Evolutionary conservation across 345 rosid genomes (phyloP), one percentile per base, ranked within the genome.

Genomic region (Salix dunnii): DNA sequence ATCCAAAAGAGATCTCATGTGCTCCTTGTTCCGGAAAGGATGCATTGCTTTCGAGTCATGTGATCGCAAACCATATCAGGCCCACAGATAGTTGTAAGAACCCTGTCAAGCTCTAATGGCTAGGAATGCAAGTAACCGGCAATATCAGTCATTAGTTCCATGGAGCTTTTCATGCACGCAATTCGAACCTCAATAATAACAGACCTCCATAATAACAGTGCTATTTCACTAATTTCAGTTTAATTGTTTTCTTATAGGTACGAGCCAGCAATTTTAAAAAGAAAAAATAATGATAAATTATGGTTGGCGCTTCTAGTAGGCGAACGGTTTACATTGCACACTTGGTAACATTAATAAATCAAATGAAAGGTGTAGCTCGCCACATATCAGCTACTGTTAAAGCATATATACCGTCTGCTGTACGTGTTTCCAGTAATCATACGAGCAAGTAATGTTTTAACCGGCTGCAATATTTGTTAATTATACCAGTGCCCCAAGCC

Each of bases 31-130:
- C 84, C 71, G 66, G 73, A 83, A 62, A 83, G 30, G 80, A 80
- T 80, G 74, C 87, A 82, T 83, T 78, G 88, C 78, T 82, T 11
- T 82, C 78, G 74, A 74, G 85, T 74, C 87, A 83, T 84, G 83
- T 86, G 82, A 82, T 48, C 43, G 69, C 74, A 74, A 75, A 73
- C 79, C 74, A 76, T 72, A 71, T 40, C 66, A 85, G 89, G 86
- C 81, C 88, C 91, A 85, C 89, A 61, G 62, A 73, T 68, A 43
- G 81, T 60, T 49, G 75, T 68, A 40, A 35, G 65, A 58, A 62
- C 77, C 76, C 76, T 72, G 68, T 77, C 81, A 73, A 62, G 71
- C 82, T 77, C 76, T 63, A 69, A 65, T 82, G 82, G 86, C 85
- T 35, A 78, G 77, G 64, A 75, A 70, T 16, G 67, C 74, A 86